Conservation (phyloP, 345 rosid species). For the Brassica nigra region DNA sequence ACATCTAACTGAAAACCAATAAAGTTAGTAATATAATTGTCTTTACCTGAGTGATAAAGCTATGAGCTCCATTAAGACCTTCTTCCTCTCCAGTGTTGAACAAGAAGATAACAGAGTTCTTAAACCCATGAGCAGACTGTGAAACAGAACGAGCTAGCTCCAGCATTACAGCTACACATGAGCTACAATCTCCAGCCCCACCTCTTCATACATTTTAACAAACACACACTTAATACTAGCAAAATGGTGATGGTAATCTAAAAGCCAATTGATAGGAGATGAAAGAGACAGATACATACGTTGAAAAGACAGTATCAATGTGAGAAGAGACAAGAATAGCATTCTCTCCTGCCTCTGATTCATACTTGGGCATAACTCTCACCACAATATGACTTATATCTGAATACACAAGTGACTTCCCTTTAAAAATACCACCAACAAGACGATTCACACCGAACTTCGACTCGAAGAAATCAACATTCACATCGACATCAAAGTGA, state of each 20-base stretch:
- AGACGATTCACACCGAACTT: slow-evolving; percentile 69
- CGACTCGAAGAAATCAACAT: slow-evolving; percentile 73
- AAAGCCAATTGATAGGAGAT: neutral
- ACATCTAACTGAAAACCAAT: slow-evolving; percentile 5
- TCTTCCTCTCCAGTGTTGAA: slow-evolving; percentile 67
- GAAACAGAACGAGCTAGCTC: slow-evolving; percentile 94
- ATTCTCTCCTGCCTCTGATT: slow-evolving; percentile 44
- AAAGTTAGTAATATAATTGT: neutral
- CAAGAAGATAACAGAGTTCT: slow-evolving; percentile 61
- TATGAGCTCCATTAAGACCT: slow-evolving; percentile 97
- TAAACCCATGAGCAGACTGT: slow-evolving; percentile 95
- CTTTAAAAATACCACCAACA: slow-evolving; percentile 52
- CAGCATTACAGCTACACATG: slow-evolving; percentile 93
- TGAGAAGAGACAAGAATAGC: slow-evolving; percentile 92
- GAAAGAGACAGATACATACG: slow-evolving; percentile 41
- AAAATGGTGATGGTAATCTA: neutral
- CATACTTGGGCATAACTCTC: slow-evolving; percentile 71
- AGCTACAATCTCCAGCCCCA: slow-evolving; percentile 99
- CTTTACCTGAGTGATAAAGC: slow-evolving; percentile 89
- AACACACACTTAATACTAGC: neutral
- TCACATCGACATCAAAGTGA: slow-evolving; percentile 83
- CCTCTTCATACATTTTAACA: slow-evolving; percentile 54
- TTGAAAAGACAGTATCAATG: slow-evolving; percentile 84
- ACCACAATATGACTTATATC: slow-evolving; percentile 72
- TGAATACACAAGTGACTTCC: slow-evolving; percentile 54